Conservation (phyloP, 31 red algal species). For the Porphyra umbilicalis region DNA sequence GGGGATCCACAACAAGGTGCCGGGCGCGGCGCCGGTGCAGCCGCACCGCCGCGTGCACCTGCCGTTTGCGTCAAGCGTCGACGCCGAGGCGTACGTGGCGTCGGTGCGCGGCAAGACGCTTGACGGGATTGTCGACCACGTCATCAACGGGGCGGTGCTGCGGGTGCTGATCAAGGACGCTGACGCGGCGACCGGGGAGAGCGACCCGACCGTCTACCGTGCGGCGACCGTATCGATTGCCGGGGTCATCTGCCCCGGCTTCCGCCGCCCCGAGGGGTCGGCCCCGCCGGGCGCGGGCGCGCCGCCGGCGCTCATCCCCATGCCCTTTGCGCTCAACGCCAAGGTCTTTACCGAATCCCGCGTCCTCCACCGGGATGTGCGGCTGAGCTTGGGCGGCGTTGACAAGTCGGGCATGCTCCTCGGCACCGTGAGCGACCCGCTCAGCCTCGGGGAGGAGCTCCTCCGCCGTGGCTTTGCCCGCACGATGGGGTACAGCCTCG, state of each 20-base stretch:
- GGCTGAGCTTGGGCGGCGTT: slow-evolving; percentile 38
- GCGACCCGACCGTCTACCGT: slow-evolving; percentile 24
- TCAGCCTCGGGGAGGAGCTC: slow-evolving; percentile 78
- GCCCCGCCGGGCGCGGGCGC: slow-evolving; percentile 7
- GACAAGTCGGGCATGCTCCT: slow-evolving; percentile 74
- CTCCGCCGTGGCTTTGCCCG: slow-evolving; percentile 68
- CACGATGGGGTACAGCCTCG: slow-evolving; percentile 77
- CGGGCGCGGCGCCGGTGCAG: background rate
- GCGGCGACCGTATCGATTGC: slow-evolving; percentile 46
- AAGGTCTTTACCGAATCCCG: slow-evolving; percentile 70
- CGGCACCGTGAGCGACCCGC: slow-evolving; percentile 48
- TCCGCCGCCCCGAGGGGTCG: slow-evolving; percentile 40
- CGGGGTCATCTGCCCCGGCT: slow-evolving; percentile 82
- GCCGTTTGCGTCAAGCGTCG: background rate
- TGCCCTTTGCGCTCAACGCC: slow-evolving; percentile 86
- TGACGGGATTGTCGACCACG: slow-evolving; percentile 75
- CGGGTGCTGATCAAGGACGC: slow-evolving; percentile 38
- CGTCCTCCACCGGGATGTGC: slow-evolving; percentile 68
- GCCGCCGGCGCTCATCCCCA: slow-evolving; percentile 19
- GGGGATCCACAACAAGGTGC: slow-evolving; percentile 34
- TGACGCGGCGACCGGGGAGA: slow-evolving; percentile 22
- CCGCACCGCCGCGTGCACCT: background rate
- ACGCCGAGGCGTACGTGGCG: slow-evolving; percentile 20
- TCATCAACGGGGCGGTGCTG: slow-evolving; percentile 72
- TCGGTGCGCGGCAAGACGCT: slow-evolving; percentile 22